Conservation (phyloP, 2,329 filamentous ascomycete species). For the Alternaria ventricosa region DNA sequence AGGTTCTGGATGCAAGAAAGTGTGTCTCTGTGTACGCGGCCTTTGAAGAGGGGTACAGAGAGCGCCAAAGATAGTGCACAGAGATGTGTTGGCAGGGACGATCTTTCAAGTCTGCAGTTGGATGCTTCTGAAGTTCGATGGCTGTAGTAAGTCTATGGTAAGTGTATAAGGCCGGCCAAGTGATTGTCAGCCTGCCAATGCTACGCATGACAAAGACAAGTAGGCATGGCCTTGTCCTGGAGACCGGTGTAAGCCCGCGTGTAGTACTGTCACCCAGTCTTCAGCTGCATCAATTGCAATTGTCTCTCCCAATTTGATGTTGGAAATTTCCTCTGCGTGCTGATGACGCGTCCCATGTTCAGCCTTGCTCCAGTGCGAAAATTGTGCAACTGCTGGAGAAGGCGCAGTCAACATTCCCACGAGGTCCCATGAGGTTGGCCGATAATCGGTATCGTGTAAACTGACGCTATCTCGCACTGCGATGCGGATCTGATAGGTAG, state of each 20-base stretch:
- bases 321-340: background rate
- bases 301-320: background rate
- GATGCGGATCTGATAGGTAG: constrained; percentile 1
- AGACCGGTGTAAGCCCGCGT: constrained; percentile 6
- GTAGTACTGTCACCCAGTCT: background rate
- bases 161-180: constrained; percentile 12
- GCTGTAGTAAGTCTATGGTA: background rate
- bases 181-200: constrained; percentile 1
- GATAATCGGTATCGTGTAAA: background rate
- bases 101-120: background rate
- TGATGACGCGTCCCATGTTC: constrained; percentile 8
- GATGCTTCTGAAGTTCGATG: background rate
- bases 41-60: background rate
- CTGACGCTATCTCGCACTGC: background rate
- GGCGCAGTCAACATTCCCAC: constrained; percentile 8
- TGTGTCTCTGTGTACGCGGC: background rate
- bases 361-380: background rate
- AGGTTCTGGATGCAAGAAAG: background rate
- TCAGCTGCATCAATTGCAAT: background rate
- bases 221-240: background rate
- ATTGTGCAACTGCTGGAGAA: background rate
- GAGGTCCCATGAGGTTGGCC: constrained; percentile 3
- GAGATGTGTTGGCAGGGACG: background rate
- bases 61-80: background rate
- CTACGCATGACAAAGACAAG: background rate